A percentile compares a stretch with the other conserved stretches of the same genome.
phyloP scores from a whole-genome alignment of 495 filamentous ascomycete genomes.

The Staphylotrichum tortipilum region DNA sequence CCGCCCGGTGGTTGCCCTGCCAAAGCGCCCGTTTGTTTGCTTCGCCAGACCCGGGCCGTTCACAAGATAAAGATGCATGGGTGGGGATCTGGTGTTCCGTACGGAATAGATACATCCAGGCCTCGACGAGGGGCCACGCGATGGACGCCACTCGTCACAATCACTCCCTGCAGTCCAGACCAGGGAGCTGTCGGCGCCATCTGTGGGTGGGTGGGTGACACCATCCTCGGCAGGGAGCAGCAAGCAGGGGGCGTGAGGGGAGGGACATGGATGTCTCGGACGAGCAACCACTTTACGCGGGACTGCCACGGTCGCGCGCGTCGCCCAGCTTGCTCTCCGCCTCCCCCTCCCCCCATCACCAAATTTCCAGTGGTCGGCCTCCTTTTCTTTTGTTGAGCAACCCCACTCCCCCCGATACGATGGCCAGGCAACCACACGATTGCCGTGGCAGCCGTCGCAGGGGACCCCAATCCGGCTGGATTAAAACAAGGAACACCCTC shows the following conservation, averaged over 20 bases:
- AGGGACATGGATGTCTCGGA: constrained; percentile 18
- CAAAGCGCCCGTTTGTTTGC: constrained; percentile 1
- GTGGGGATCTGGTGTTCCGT: too few relatives aligned
- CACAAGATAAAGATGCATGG: background rate
- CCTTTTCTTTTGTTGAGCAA: constrained; percentile 20
- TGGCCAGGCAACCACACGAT: constrained; percentile 18
- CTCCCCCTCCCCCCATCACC: constrained; percentile 12
- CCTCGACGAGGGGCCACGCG: background rate
- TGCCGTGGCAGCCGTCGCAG: constrained; percentile 7
- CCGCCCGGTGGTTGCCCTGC: constrained; percentile 2
- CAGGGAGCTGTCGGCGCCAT: background rate
- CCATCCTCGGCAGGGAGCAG: constrained; percentile 11
- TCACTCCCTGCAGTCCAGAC: background rate
- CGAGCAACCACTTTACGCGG: constrained; percentile 31
- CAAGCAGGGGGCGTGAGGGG: constrained; percentile 8
- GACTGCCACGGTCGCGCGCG: constrained; percentile 19
- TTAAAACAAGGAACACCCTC: constrained; percentile 6
- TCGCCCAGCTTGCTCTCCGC: constrained; percentile 12
- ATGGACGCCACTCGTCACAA: background rate
- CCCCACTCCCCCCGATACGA: background rate
- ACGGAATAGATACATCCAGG: too few relatives aligned
- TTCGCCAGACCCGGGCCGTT: background rate
- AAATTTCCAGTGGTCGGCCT: constrained; percentile 1
- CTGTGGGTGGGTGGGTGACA: background rate
- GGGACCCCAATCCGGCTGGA: constrained; percentile 4